A percentile compares a stretch with the other conserved stretches of the same genome.
Conservation (phyloP, 192 early-diverging fungal genomes). For the Lobosporangium transversale region DNA sequence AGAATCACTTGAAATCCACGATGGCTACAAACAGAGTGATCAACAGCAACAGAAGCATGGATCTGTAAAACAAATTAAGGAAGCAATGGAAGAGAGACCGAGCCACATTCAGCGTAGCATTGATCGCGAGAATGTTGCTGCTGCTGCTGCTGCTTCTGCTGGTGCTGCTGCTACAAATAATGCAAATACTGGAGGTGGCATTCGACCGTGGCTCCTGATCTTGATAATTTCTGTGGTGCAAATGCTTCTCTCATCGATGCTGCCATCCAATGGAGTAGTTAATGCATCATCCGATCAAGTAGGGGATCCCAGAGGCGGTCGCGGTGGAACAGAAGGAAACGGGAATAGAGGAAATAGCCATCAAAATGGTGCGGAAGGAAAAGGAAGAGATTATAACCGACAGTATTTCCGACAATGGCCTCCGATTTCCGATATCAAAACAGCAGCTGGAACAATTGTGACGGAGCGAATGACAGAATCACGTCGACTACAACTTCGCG, state of each 20-base stretch:
- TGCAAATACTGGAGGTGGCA: no score
- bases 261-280: slow-evolving; percentile 38
- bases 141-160: no score
- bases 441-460: slow-evolving; percentile 29
- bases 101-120: no score
- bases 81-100: no score
- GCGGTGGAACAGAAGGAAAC: neutral
- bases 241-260: slow-evolving; percentile 27
- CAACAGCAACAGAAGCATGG: no score
- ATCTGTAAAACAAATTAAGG: no score
- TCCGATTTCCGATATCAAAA: slow-evolving; percentile 10
- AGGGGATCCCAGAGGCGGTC: neutral
- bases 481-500: slow-evolving; percentile 33
- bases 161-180: no score
- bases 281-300: slow-evolving; percentile 19
- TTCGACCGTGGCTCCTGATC: slow-evolving; percentile 34
- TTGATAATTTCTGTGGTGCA: slow-evolving; percentile 31
- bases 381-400: neutral
- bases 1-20: no score
- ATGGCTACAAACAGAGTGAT: no score
- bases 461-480: slow-evolving; percentile 39
- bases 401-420: slow-evolving; percentile 30
- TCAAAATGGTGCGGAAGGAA: neutral
- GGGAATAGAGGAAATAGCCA: slow-evolving; percentile 14
- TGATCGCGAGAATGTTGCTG: no score